phyloP scores from a whole-genome alignment of 2,329 filamentous ascomycete genomes.

The Xylaria multiplex region DNA sequence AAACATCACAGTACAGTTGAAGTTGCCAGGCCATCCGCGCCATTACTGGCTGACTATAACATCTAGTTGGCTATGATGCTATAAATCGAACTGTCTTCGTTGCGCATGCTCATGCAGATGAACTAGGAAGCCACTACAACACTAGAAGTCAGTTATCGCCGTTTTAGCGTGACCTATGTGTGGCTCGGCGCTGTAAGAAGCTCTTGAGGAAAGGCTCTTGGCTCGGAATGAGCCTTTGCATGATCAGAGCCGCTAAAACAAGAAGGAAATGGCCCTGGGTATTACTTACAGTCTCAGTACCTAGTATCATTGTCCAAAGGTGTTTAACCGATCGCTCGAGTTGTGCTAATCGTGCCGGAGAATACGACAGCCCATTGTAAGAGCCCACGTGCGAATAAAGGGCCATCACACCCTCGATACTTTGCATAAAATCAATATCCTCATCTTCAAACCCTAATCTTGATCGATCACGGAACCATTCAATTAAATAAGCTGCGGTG shows the following conservation, averaged over 20 bases:
- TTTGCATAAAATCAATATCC: conserved; percentile 26
- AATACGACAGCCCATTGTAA: conserved; percentile 22
- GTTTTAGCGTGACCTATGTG: background rate
- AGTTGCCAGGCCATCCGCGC: background rate
- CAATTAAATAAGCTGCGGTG: conserved; percentile 23
- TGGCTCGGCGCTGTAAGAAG: background rate
- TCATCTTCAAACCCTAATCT: conserved; percentile 21
- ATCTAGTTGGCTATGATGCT: background rate
- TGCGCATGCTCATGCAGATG: background rate
- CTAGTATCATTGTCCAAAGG: conserved; percentile 28
- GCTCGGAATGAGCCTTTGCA: background rate
- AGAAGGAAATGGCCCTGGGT: background rate
- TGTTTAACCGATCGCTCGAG: conserved; percentile 24
- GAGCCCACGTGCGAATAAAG: conserved; percentile 17
- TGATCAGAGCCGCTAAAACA: background rate
- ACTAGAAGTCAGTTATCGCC: background rate
- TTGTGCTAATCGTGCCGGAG: conserved; percentile 24
- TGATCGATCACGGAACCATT: conserved; percentile 24
- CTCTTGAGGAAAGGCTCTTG: background rate
- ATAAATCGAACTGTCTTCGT: no score
- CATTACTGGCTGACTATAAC: background rate
- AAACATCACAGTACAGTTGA: background rate
- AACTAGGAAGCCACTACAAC: conserved; percentile 14
- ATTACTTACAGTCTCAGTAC: conserved; percentile 11
- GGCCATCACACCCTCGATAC: conserved; percentile 29